These are phyloP conservation scores for Potentilla sterilis DNA, from an alignment of 306 rosid genomes.

Conservation along the genomic window DNA sequence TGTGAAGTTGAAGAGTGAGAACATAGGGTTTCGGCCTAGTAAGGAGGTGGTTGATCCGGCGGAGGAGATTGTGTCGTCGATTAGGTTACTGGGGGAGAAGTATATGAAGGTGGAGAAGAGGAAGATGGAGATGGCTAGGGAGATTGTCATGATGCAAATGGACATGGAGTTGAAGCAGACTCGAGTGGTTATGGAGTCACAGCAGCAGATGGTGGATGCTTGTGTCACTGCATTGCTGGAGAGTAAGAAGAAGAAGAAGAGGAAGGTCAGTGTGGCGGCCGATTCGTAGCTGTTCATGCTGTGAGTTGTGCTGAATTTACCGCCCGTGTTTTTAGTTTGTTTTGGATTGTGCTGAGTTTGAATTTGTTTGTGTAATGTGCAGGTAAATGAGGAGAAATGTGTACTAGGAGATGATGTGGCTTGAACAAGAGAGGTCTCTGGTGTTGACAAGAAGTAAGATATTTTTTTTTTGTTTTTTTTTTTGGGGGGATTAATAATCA, in stretches of 20 bases:
- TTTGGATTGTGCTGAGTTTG: not conserved
- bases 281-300: not conserved
- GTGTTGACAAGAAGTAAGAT: conserved; percentile 5
- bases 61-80: conserved; percentile 58
- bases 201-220: conserved; percentile 60
- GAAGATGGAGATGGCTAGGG: conserved; percentile 91
- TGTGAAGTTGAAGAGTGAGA: not conserved
- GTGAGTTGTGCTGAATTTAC: not conserved
- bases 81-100: conserved; percentile 62
- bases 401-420: not conserved
- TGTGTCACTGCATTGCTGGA: conserved; percentile 62
- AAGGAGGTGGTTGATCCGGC: conserved; percentile 34
- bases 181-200: conserved; percentile 65
- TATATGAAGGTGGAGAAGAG: conserved; percentile 68
- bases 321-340: too few species aligned
- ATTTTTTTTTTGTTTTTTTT: too few species aligned
- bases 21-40: not conserved
- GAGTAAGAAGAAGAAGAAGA: conserved; percentile 41
- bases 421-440: not conserved
- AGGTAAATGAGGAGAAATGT: conserved; percentile 2
- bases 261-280: conserved; percentile 42
- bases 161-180: conserved; percentile 83
- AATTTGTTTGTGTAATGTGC: not conserved
- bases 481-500: not conserved
- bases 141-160: conserved; percentile 67